These are phyloP conservation scores for Neoconidiobolus thromboides DNA, from an alignment of 371 early-diverging fungal genomes.

Conservation along the genomic window DNA sequence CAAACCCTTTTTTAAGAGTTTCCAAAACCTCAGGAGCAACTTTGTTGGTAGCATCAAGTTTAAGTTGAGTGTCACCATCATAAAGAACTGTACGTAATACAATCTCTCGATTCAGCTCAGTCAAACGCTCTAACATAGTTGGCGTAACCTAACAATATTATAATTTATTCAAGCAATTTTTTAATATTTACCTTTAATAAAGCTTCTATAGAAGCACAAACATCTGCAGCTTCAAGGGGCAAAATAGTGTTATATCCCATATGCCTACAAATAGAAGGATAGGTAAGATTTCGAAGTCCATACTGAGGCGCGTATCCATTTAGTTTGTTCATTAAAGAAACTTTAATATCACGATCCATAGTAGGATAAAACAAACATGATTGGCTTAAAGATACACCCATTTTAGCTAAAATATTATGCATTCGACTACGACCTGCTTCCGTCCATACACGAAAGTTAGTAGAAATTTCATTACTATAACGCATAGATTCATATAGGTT, in stretches of 20 bases:
- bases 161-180: background rate
- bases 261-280: background rate
- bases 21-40: background rate
- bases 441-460: slow-evolving; percentile 69
- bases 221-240: background rate
- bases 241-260: background rate
- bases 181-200: background rate
- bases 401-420: slow-evolving; percentile 60
- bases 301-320: background rate
- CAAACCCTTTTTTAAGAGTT: background rate
- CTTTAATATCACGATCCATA: background rate
- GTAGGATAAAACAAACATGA: background rate
- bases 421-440: slow-evolving; percentile 56
- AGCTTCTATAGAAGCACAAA: background rate
- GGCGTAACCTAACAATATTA: background rate
- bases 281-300: background rate
- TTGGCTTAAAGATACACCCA: slow-evolving; percentile 30
- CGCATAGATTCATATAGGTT: slow-evolving; percentile 69
- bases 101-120: background rate
- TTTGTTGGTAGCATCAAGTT: background rate
- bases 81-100: background rate
- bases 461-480: slow-evolving; percentile 64
- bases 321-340: background rate
- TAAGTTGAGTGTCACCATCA: background rate
- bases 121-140: background rate